Evolutionary conservation across 345 rosid species (phyloP).

Genomic region (Gossypium australe): DNA sequence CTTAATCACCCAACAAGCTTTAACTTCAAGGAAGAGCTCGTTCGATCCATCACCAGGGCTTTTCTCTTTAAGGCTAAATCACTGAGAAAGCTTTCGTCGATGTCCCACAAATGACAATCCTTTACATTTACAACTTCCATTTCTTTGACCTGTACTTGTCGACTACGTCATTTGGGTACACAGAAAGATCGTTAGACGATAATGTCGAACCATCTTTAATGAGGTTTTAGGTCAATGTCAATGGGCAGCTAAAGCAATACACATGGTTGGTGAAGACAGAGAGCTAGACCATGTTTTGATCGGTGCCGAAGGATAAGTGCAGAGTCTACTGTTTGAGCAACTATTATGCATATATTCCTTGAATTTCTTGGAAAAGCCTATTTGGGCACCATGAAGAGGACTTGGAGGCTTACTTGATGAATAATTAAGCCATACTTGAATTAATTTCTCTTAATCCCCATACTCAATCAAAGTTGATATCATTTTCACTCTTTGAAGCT

Average conservation of each 20-base stretch:
- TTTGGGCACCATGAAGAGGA: constrained; percentile 47
- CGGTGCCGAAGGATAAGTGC: constrained; percentile 40
- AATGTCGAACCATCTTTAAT: constrained; percentile 37
- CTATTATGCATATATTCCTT: constrained; percentile 56
- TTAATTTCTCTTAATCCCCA: constrained; percentile 39
- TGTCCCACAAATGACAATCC: constrained; percentile 50
- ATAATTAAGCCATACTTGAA: constrained; percentile 59
- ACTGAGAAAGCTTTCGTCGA: constrained; percentile 29
- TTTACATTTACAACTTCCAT: constrained; percentile 55
- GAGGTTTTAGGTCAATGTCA: constrained; percentile 37
- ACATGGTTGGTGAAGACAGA: constrained; percentile 41
- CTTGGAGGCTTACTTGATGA: constrained; percentile 41
- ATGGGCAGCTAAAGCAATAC: constrained; percentile 41
- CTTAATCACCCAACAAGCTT: constrained; percentile 18
- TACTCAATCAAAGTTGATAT: constrained; percentile 78
- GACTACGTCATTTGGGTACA: constrained; percentile 53
- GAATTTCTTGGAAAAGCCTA: constrained; percentile 51
- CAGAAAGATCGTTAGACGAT: constrained; percentile 29
- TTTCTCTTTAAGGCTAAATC: constrained; percentile 38
- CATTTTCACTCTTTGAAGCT: constrained; percentile 49
- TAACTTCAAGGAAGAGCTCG: constrained; percentile 44
- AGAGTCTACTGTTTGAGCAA: constrained; percentile 19
- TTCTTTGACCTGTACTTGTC: constrained; percentile 46
- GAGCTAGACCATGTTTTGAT: constrained; percentile 53
- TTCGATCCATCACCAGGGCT: constrained; percentile 39